phyloP scores from a whole-genome alignment of 768 basidiomycete species.

The Hygrocybe coccinea region DNA sequence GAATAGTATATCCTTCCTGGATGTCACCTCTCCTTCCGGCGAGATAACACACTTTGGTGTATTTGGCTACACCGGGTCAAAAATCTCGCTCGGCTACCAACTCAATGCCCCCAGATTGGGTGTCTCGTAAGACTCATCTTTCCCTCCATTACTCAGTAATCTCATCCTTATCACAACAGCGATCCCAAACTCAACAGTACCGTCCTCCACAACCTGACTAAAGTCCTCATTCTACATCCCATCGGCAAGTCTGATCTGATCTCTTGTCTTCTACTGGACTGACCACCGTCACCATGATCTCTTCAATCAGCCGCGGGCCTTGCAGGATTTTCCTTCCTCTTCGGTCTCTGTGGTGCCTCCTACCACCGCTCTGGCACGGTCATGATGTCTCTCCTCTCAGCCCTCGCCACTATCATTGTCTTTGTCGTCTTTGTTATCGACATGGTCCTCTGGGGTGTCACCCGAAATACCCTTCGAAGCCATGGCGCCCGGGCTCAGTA shows the following conservation, averaged over 20 bases:
- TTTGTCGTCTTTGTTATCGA: conserved; percentile 72
- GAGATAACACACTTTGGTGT: conserved; percentile 57
- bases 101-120: conserved; percentile 26
- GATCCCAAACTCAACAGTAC: conserved; percentile 44
- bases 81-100: conserved; percentile 53
- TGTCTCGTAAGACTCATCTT: conserved; percentile 40
- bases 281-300: neutral
- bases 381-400: conserved; percentile 65
- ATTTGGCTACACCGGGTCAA: conserved; percentile 69
- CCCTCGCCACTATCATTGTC: conserved; percentile 61
- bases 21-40: conserved; percentile 37
- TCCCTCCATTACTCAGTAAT: neutral
- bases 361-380: conserved; percentile 71
- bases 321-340: conserved; percentile 58
- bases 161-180: conserved; percentile 23
- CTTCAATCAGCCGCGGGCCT: conserved; percentile 51
- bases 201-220: conserved; percentile 66
- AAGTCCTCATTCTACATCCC: conserved; percentile 71
- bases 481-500: conserved; percentile 47
- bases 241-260: conserved; percentile 46
- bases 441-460: conserved; percentile 74
- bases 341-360: conserved; percentile 60
- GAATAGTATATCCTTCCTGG: conserved; percentile 64
- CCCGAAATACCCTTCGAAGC: conserved; percentile 52
- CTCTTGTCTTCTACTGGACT: conserved; percentile 7